phyloP scores from a whole-genome alignment of 495 filamentous ascomycete genomes.

The Penicillium flavigenum region DNA sequence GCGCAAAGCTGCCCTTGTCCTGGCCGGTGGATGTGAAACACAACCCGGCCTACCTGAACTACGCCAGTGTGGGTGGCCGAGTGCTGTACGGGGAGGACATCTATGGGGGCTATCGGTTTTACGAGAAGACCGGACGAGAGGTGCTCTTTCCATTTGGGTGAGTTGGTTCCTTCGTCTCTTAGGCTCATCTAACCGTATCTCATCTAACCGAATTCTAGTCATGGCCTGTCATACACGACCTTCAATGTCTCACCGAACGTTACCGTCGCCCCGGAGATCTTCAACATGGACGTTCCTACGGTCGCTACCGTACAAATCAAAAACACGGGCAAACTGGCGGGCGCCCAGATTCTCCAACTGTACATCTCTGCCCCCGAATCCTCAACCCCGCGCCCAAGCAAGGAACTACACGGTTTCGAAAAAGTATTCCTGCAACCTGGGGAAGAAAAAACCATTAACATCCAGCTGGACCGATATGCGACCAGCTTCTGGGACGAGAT shows the following conservation, averaged over 20 bases:
- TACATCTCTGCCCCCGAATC: slow-evolving; percentile 58
- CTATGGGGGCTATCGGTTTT: slow-evolving; percentile 74
- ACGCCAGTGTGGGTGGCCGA: slow-evolving; percentile 64
- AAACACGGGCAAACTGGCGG: slow-evolving; percentile 53
- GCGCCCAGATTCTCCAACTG: slow-evolving; percentile 70
- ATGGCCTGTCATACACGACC: slow-evolving; percentile 72
- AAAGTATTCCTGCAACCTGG: slow-evolving; percentile 65
- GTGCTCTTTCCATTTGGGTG: slow-evolving; percentile 27
- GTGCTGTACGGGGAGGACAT: slow-evolving; percentile 68
- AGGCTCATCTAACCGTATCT: not conserved
- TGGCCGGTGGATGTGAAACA: slow-evolving; percentile 62
- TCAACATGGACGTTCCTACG: slow-evolving; percentile 57
- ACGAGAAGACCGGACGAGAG: slow-evolving; percentile 64
- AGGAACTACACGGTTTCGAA: slow-evolving; percentile 59
- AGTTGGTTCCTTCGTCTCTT: slow-evolving; percentile 11
- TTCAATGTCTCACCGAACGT: slow-evolving; percentile 53
- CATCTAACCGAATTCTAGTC: slow-evolving; percentile 21
- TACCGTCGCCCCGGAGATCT: slow-evolving; percentile 41
- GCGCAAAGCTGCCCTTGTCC: slow-evolving; percentile 52
- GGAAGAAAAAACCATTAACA: slow-evolving; percentile 58
- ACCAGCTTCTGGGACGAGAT: slow-evolving; percentile 74
- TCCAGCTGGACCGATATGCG: slow-evolving; percentile 62
- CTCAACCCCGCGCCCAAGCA: slow-evolving; percentile 35
- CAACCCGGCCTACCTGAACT: slow-evolving; percentile 67
- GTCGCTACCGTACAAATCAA: slow-evolving; percentile 48